Conservation (phyloP, 331 rosid species). For the Quercus tomentella region DNA sequence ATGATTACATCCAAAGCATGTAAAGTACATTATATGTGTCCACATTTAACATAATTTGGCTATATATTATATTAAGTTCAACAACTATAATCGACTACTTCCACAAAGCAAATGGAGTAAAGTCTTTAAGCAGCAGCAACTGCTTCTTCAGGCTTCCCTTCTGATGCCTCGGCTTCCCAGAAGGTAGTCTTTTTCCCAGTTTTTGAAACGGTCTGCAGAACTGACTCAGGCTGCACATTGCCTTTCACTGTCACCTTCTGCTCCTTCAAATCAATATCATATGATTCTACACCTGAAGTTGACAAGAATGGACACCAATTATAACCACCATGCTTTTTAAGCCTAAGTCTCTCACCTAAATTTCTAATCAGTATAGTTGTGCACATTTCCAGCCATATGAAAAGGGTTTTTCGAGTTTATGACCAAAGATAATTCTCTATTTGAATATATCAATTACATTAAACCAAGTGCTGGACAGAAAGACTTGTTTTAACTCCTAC, state of each 20-base stretch:
- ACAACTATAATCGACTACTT: conserved; percentile 12
- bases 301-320: background rate
- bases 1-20: conserved; percentile 1
- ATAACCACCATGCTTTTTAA: background rate
- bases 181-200: conserved; percentile 88
- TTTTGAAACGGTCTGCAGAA: conserved; percentile 78
- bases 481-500: background rate
- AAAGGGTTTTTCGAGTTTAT: background rate
- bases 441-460: background rate
- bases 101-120: conserved; percentile 15
- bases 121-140: conserved; percentile 42
- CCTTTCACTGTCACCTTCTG: conserved; percentile 96
- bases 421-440: background rate
- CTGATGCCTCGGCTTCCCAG: conserved; percentile 42
- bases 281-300: conserved; percentile 76
- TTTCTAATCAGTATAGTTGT: background rate
- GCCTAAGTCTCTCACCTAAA: background rate
- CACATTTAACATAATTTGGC: background rate
- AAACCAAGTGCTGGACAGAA: background rate
- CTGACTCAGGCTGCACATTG: conserved; percentile 55
- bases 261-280: conserved; percentile 71
- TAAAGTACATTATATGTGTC: conserved; percentile 18
- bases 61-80: conserved; percentile 2
- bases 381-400: too few relatives aligned
- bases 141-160: conserved; percentile 26